phyloP scores from a whole-genome alignment of 2,329 filamentous ascomycete genomes.

The Didymella glomerata region DNA sequence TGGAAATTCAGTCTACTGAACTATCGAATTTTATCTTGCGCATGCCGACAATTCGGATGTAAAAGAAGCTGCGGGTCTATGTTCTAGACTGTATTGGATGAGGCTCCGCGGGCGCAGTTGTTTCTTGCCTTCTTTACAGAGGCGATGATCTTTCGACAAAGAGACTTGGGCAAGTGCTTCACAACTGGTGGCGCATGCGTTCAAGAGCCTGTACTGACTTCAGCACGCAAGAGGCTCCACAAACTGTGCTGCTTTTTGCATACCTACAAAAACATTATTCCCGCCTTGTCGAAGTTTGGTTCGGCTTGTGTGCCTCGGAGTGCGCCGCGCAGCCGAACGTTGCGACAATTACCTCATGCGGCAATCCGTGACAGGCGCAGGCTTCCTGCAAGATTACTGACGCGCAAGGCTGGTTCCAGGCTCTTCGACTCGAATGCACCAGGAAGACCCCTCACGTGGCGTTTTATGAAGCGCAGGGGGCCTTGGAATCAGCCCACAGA shows the following conservation, averaged over 20 bases:
- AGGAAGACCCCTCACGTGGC: slow-evolving; percentile 6
- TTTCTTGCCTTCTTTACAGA: background rate
- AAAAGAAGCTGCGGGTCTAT: background rate
- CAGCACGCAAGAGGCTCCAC: background rate
- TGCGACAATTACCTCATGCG: background rate
- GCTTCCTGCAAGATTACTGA: background rate
- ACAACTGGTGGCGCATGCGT: background rate
- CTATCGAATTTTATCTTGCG: slow-evolving; percentile 1
- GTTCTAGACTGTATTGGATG: background rate
- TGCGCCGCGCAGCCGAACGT: background rate
- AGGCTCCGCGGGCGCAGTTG: background rate
- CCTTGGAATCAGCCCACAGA: background rate
- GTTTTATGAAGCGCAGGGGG: background rate
- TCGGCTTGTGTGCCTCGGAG: background rate
- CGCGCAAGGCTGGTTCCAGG: slow-evolving; percentile 1
- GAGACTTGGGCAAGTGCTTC: background rate
- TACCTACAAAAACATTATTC: background rate
- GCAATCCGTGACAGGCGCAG: background rate
- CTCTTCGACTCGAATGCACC: background rate
- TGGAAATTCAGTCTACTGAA: background rate
- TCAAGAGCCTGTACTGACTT: background rate
- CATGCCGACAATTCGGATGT: background rate
- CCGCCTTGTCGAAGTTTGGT: background rate
- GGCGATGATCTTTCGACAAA: background rate
- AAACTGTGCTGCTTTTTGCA: background rate